Percentiles rank a stretch among this genome's conserved stretches.
Evolutionary conservation across 1,139 yeast species (phyloP).

Genomic region (Blastobotrys apis): DNA sequence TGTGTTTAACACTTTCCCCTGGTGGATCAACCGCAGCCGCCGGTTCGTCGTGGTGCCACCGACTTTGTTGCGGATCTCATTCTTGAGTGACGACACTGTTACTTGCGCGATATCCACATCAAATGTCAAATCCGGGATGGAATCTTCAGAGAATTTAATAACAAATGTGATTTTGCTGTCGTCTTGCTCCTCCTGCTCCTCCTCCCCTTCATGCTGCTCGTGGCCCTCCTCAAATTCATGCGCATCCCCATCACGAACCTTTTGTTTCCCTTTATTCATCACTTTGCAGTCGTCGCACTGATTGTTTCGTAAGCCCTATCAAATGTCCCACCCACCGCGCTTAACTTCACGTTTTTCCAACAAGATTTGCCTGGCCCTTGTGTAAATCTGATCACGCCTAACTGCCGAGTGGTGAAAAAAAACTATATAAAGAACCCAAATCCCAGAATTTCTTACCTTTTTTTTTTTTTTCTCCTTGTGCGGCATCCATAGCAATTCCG

Average conservation of each 20-base stretch:
- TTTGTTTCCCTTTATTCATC: constrained; percentile 12
- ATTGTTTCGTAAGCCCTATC: too few relatives aligned
- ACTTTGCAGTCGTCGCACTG: background rate
- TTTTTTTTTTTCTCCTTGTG: constrained; percentile 42
- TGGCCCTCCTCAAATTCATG: too few relatives aligned
- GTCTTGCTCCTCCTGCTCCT: constrained; percentile 5
- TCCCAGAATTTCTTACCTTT: constrained; percentile 10
- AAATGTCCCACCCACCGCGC: too few relatives aligned
- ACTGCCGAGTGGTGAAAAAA: too few relatives aligned
- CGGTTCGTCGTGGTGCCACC: constrained; percentile 40
- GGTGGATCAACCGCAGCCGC: constrained; percentile 66
- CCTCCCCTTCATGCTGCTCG: too few relatives aligned
- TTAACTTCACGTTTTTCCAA: too few relatives aligned
- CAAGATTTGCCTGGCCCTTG: too few relatives aligned
- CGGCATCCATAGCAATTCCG: constrained; percentile 71
- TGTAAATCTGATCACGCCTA: too few relatives aligned
- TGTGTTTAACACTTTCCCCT: constrained; percentile 66
- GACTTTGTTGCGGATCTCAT: constrained; percentile 36
- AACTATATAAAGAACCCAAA: constrained; percentile 7
- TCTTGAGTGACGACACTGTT: constrained; percentile 44
- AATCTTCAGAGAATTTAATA: constrained; percentile 49
- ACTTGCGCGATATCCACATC: constrained; percentile 40
- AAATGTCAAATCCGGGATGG: constrained; percentile 43
- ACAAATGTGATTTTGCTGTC: constrained; percentile 35
- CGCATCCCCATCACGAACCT: constrained; percentile 1